Evolutionary conservation across 495 filamentous ascomycete genomes (phyloP), one percentile per base, ranked within the genome.

Genomic region (Xylaria cubensis): DNA sequence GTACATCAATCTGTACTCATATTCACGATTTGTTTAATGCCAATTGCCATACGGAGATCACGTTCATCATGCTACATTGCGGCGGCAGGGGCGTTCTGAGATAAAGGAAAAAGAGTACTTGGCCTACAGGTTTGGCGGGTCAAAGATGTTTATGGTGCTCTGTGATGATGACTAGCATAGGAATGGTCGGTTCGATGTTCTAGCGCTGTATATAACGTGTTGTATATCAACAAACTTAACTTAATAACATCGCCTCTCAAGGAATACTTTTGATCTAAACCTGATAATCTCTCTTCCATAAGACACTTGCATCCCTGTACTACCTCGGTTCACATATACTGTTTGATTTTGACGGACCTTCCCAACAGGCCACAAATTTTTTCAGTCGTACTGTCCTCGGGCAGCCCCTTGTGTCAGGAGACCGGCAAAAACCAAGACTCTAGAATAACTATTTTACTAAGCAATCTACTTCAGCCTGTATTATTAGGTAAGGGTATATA

Each of bases 51-150:
- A 66, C 64, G 29, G 75, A 80, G 77, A 80, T 77, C 53, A 75
- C 71, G 64, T 75, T 67, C 70, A 75, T 69, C 72, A 72, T 74
- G 51, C 62, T 66, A 65, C 70, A 72, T 72, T 66, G 53, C 72
- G 84, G 80, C 81, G 82, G 81, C 76, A 75, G 80, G 56, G 78
- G 84, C 83, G 84, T 86, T 86, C 69, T 79, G 83, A 84, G 84
- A 85, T 84, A 76, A 65, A 72, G 63, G 70, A 67, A 67, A 67
- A 76, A 69, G 83, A 81, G 82, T 79, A 72, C 78, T 78, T 65
- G 80, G 53, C 69, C 72, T 75, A 64, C 70, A 69, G 69, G 72
- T 63, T 75, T 75, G 62, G 70, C 69, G 63, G 70, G 70, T 67
- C 59, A 46, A 64, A 71, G 70, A 61, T 62, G 67, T 73, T 71